Evolutionary conservation across 208 protist genomes (phyloP), one percentile per base, ranked within the genome.

Genomic region (Borovskyia barvae): DNA sequence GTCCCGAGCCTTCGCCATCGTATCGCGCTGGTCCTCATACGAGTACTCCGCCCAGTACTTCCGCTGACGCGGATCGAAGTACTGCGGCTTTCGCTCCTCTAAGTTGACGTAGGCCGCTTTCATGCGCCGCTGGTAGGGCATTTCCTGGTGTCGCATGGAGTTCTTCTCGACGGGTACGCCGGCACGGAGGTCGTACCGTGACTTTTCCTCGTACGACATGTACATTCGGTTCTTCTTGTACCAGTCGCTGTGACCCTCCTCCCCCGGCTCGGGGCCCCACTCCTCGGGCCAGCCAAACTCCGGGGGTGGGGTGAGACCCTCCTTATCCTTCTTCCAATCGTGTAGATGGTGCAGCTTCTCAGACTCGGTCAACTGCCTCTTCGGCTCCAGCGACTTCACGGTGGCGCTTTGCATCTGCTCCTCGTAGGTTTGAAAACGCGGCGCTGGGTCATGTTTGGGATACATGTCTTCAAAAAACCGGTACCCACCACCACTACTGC

Each of bases 191-290:
- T 92, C 82, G 48, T 86, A 92, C 56, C 84, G 82, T 11, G 75
- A 75, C 60, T 92, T 92, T 26, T 94, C 88, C 61, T 94, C 88
- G 50, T 92, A 90, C 22, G 82, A 90, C 88, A 94, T 94, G 72
- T 91, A 94, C 85, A 91, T 89, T 29, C 88, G 79, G 39, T 90
- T 85, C 66, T 94, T 94, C 65, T 90, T 84, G 77, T 94, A 94
- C 75, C 80, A 94, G 49, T 76, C 72, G 26, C 69, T 90, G 62
- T 94, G 88, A 5, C 88, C 88, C 42, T 92, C 85, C 33, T 92
- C 84, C 12, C 88, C 88, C 6, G 88, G 88, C 56, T 90, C 82
- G 25, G 88, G 88, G 1, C 88, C 88, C 85, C 88, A 94, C 63
- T 94, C 88, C 71, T 94, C 88, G 17, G 82, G 65, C 85, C 88